phyloP scores from a whole-genome alignment of 306 rosid genomes.

The Carpinus fangiana region DNA sequence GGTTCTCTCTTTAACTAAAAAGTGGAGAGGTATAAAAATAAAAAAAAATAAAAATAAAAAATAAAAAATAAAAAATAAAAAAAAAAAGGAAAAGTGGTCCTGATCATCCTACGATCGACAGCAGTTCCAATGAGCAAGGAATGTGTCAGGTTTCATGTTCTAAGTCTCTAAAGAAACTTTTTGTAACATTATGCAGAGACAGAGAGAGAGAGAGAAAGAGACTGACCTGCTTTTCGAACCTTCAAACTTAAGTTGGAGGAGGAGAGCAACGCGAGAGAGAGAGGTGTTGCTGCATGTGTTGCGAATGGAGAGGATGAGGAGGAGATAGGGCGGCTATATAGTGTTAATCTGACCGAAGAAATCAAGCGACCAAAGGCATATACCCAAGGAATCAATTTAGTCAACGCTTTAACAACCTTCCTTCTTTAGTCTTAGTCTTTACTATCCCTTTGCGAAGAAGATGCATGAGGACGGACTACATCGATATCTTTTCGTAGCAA shows the following conservation, averaged over 20 bases:
- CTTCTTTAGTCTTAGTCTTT: background rate
- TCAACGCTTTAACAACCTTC: background rate
- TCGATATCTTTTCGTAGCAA: background rate
- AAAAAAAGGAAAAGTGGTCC: background rate
- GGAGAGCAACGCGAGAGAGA: slow-evolving; percentile 1
- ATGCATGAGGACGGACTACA: background rate
- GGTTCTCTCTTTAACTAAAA: background rate
- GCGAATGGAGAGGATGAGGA: background rate
- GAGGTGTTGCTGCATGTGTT: background rate
- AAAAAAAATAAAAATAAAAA: no score
- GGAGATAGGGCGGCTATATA: background rate
- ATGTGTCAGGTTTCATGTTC: background rate
- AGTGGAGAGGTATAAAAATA: no score
- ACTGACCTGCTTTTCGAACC: slow-evolving; percentile 15
- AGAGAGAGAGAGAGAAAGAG: slow-evolving; percentile 7
- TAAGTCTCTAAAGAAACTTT: background rate
- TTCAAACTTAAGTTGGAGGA: background rate
- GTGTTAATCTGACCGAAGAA: background rate
- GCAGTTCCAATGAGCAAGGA: background rate
- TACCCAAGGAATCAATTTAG: background rate
- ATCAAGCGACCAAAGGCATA: slow-evolving; percentile 5
- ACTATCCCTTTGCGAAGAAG: background rate
- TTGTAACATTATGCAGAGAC: background rate
- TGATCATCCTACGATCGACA: background rate
- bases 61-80: no score